Evolutionary conservation across 768 basidiomycete genomes (phyloP).

Genomic region (Phlegmacium glaucopus): DNA sequence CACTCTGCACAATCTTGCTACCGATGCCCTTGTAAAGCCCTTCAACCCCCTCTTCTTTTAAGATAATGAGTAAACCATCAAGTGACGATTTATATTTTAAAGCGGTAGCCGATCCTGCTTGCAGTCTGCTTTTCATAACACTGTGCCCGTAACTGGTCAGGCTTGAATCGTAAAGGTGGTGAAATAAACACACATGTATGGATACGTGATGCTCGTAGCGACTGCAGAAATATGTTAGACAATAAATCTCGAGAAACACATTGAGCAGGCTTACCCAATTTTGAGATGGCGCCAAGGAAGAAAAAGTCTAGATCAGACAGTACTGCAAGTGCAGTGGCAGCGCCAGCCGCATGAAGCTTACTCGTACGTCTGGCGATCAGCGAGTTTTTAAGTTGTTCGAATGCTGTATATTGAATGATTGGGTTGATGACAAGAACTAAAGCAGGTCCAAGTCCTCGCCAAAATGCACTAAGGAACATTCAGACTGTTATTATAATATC

Average conservation of each 20-base stretch:
- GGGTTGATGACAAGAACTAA: constrained; percentile 92
- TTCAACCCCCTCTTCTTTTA: constrained; percentile 73
- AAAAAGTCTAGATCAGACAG: constrained; percentile 91
- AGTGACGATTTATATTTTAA: constrained; percentile 72
- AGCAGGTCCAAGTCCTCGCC: constrained; percentile 93
- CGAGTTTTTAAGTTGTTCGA: constrained; percentile 92
- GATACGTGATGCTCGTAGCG: constrained; percentile 47
- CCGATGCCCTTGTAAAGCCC: constrained; percentile 86
- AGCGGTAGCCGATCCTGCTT: constrained; percentile 68
- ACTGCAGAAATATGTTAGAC: constrained; percentile 24
- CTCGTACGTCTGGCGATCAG: constrained; percentile 61
- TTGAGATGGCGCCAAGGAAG: constrained; percentile 90
- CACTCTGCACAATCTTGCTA: constrained; percentile 88
- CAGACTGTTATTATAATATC: background rate
- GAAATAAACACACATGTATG: constrained; percentile 38
- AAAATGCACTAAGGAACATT: constrained; percentile 57
- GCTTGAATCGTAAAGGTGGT: background rate
- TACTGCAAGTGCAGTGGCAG: constrained; percentile 40
- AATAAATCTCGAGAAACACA: background rate
- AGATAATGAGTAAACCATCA: constrained; percentile 74
- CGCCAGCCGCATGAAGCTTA: constrained; percentile 43
- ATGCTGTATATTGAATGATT: constrained; percentile 90
- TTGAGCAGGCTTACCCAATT: constrained; percentile 55
- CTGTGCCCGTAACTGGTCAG: constrained; percentile 26
- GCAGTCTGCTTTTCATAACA: constrained; percentile 76